Percentiles rank a stretch among this genome's conserved stretches.
phyloP scores from a whole-genome alignment of 139 green algal genomes.

The Penium margaritaceum region DNA sequence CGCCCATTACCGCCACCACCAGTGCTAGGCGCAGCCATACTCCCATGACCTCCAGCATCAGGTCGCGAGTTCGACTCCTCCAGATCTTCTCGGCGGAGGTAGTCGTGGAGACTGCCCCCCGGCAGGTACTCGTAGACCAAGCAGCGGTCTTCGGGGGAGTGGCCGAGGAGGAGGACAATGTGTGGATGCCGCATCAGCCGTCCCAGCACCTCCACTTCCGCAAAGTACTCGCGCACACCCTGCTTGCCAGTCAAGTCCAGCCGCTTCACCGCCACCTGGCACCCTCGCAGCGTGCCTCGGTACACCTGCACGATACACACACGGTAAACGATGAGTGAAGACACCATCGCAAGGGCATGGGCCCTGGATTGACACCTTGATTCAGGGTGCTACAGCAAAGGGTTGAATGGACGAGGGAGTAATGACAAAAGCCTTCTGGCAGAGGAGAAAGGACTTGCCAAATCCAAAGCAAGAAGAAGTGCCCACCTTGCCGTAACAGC shows the following conservation, averaged over 20 bases:
- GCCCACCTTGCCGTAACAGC: no score
- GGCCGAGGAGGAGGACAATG: neutral
- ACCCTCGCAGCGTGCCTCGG: neutral
- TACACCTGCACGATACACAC: neutral
- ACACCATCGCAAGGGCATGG: no score
- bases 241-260: neutral
- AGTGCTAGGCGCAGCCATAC: neutral
- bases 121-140: conserved; percentile 6
- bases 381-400: no score
- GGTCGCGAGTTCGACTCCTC: no score
- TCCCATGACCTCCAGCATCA: neutral
- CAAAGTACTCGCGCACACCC: neutral
- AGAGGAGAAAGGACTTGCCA: no score
- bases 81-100: no score
- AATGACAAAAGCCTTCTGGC: no score
- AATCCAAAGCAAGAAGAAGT: no score
- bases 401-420: no score
- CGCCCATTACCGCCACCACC: neutral
- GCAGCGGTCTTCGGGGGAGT: conserved; percentile 1
- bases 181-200: conserved; percentile 5
- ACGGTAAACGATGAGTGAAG: no score
- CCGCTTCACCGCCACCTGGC: conserved; percentile 6
- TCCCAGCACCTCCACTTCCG: neutral
- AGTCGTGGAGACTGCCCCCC: conserved; percentile 6
- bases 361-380: no score